Base-by-base conservation (phyloP, 2,329 filamentous ascomycete genomes). In the Cercospora zeae-maydis region DNA sequence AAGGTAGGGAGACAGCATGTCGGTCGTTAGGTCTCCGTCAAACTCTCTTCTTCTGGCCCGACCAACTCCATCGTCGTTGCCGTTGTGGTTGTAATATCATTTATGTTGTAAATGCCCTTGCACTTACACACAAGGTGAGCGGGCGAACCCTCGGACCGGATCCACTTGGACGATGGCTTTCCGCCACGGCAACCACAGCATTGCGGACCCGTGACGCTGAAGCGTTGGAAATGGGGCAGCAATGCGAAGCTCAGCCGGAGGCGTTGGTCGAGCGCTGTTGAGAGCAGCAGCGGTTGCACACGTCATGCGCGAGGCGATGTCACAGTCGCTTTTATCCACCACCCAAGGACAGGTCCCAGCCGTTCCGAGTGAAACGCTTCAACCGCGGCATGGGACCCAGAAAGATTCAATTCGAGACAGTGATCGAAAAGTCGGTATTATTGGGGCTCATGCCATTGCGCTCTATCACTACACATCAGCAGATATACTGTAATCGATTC, bases 401-500 rank as follows among this genome's bases (percentile, higher is more conserved):
- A 45, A 45, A 45, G 39, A 13, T 24, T 13, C 21, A 21, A 24
- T 10, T 45, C 13, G 39, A 21, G n/a, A 52, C 47, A n/a, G 47
- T 52, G 30, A 52, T 30, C 47, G 30, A 52, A 30, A 30, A n/a
- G n/a, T 33, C 30, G 47, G 30, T 33, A 52, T 31, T 52, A 30
- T 56, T 39, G 53, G 16, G n/a, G 24, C 24, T 16, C 9, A 19
- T 27, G 53, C 53, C 53, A 21, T 27, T 34, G 19, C 34, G 31
- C 19, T 42, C 53, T 56, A 56, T 16, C 16, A 34, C 34, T 56
- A 16, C 21, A 21, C 34, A 39, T 39, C 53, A 37, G 34, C 53
- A 56, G 34, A 56, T 56, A 16, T 37, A 39, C 53, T 56, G 53
- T 55, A 30, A 3, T 42, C 34, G 53, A 56, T 52, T 52, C 47